These are phyloP conservation scores for Pythium brachiatum DNA, from an alignment of 352 stramenopile genomes.

Conservation along the genomic window DNA sequence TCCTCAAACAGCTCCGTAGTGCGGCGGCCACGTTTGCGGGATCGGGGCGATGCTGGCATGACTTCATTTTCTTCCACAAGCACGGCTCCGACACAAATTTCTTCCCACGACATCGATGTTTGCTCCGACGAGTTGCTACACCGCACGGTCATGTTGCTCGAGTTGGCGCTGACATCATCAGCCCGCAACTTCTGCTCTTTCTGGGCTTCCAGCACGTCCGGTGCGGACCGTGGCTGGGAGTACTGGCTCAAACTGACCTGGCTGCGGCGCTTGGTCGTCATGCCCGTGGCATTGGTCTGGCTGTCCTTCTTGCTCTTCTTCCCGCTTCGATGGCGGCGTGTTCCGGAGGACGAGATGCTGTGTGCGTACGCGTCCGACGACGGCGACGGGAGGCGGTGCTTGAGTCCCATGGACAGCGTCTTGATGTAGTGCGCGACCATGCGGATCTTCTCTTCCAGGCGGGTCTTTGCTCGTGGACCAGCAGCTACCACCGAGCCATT, in stretches of 20 bases:
- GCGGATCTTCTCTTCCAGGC: conserved; percentile 26
- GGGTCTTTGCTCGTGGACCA: conserved; percentile 4
- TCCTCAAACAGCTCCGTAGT: conserved; percentile 45
- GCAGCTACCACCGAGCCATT: background rate
- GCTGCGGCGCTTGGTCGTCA: conserved; percentile 20
- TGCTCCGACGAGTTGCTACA: conserved; percentile 22
- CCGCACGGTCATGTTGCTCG: conserved; percentile 5
- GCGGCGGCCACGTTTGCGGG: conserved; percentile 46
- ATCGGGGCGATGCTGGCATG: conserved; percentile 37
- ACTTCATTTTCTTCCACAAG: conserved; percentile 44
- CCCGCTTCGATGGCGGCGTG: background rate
- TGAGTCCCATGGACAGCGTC: conserved; percentile 19
- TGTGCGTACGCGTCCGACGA: background rate
- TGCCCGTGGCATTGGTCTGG: background rate
- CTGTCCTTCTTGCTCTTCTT: background rate
- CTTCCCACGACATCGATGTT: conserved; percentile 25
- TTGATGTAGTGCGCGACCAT: conserved; percentile 28
- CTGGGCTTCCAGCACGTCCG: conserved; percentile 19
- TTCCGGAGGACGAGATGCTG: background rate
- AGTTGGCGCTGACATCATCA: conserved; percentile 1
- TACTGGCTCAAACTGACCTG: conserved; percentile 27
- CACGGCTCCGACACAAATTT: conserved; percentile 27
- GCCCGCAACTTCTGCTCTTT: conserved; percentile 9
- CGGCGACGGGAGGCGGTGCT: conserved; percentile 8
- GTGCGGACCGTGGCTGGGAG: conserved; percentile 17